Evolutionary conservation across 192 early-diverging fungal species (phyloP), one percentile per base, ranked within the genome.

Genomic region (Coemansia sp.): DNA sequence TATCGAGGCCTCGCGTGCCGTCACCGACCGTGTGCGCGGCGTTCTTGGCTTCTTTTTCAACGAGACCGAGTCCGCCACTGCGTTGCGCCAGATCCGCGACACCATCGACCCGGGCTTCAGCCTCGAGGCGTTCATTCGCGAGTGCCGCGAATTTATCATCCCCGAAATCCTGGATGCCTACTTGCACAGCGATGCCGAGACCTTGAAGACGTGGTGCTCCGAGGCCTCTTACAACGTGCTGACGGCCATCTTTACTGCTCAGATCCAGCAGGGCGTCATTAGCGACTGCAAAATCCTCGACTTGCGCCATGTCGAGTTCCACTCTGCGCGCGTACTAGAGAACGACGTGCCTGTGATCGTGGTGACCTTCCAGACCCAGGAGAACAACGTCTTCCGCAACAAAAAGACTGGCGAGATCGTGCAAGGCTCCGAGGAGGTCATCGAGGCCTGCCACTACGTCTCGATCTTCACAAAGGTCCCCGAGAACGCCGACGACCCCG

Each of bases 111-210:
- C 94, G 7, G 67, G 71, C 12, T 98, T 99, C 74, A 87, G 84
- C 67, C 85, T 92, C 58, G 93, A 98, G 39, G 83, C 74, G 31
- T 98, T 98, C 74, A 82, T 98, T 84, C 91, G 88, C 75, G 96
- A 99, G 67, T 90, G 90, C 32, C 91, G 94, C 64, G 89, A 90
- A 71, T 98, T 90, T 62, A 94, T 95, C 59, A 84, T 99, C 71
- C 96, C 98, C 9, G 98, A 99, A 70, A 83, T 99, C 57, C 87
- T 98, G 72, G 98, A 99, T 62, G 96, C 95, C 0, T 95, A 96
- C 46, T 74, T 99, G 59, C 92, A 90, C 64, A 88, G 91, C 35
- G 96, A 98, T 66, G 82, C 85, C 2, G 90, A 86, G 62, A 91
- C 91, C 5, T 85, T 99, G 43, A 87, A 89, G 71, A 77, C 89